phyloP scores from a whole-genome alignment of 2,329 filamentous ascomycete species.

The Apiospora kogelbergensis region DNA sequence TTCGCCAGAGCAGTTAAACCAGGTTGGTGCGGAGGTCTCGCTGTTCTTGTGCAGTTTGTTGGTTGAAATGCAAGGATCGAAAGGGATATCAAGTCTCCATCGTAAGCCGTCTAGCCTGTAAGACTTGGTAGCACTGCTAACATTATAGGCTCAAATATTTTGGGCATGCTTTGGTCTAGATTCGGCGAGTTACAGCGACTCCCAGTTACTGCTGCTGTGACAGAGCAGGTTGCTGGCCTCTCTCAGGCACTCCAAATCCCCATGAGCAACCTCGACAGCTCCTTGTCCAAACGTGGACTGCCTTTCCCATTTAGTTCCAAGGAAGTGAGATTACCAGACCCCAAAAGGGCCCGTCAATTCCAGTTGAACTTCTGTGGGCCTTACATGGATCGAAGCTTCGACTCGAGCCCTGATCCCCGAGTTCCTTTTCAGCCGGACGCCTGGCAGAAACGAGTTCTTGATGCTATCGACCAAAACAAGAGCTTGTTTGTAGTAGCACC shows the following conservation, averaged over 20 bases:
- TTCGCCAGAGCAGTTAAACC: conserved; percentile 29
- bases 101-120: conserved; percentile 16
- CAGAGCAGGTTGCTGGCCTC: conserved; percentile 13
- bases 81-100: conserved; percentile 6
- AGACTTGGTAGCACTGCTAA: conserved; percentile 10
- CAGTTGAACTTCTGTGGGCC: not conserved
- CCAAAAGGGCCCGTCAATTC: not conserved
- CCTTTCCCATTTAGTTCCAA: not conserved
- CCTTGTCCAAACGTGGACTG: not conserved
- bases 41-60: conserved; percentile 38
- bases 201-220: not conserved
- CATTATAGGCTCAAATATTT: not conserved
- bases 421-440: conserved; percentile 72
- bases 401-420: conserved; percentile 65
- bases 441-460: conserved; percentile 74
- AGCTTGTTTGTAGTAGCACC: conserved; percentile 76
- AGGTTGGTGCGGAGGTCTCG: conserved; percentile 33
- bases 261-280: not conserved
- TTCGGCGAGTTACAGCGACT: not conserved
- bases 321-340: not conserved
- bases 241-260: conserved; percentile 15
- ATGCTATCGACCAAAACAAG: conserved; percentile 68
- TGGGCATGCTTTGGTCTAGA: not conserved
- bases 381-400: conserved; percentile 25
- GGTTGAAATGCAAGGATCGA: conserved; percentile 9